These are phyloP conservation scores for Russula ochroleuca DNA, from an alignment of 768 basidiomycete genomes.

Conservation along the genomic window DNA sequence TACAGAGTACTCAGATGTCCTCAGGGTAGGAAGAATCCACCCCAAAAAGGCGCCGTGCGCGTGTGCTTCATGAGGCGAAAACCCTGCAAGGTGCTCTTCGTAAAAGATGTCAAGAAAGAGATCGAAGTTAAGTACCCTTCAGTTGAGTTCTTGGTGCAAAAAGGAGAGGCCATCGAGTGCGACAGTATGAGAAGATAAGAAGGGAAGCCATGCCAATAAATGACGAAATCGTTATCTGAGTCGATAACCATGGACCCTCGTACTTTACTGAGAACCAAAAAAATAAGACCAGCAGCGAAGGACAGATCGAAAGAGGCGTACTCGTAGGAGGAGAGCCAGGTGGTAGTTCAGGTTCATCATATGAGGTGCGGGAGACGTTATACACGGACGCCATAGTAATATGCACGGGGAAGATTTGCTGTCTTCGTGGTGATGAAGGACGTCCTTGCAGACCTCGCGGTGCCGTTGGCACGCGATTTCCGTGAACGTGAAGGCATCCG, in stretches of 20 bases:
- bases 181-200: conserved; percentile 81
- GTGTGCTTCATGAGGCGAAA: conserved; percentile 92
- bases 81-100: conserved; percentile 48
- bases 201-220: conserved; percentile 77
- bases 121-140: conserved; percentile 59
- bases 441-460: not conserved
- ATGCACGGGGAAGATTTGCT: not conserved
- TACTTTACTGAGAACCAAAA: conserved; percentile 53
- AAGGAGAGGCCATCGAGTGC: conserved; percentile 82
- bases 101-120: not conserved
- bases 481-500: not conserved
- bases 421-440: not conserved
- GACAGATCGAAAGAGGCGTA: conserved; percentile 35
- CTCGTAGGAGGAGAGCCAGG: conserved; percentile 64
- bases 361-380: conserved; percentile 14
- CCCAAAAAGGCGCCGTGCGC: conserved; percentile 85
- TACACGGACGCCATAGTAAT: not conserved
- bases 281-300: conserved; percentile 19
- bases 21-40: conserved; percentile 92
- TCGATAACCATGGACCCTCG: conserved; percentile 94
- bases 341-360: conserved; percentile 44
- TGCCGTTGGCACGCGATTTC: not conserved
- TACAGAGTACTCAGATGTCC: conserved; percentile 87
- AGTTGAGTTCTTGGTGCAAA: conserved; percentile 94
- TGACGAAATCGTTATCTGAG: conserved; percentile 76